Evolutionary conservation across 2,329 filamentous ascomycete species (phyloP).

Genomic region (Ophiostoma perfectum): DNA sequence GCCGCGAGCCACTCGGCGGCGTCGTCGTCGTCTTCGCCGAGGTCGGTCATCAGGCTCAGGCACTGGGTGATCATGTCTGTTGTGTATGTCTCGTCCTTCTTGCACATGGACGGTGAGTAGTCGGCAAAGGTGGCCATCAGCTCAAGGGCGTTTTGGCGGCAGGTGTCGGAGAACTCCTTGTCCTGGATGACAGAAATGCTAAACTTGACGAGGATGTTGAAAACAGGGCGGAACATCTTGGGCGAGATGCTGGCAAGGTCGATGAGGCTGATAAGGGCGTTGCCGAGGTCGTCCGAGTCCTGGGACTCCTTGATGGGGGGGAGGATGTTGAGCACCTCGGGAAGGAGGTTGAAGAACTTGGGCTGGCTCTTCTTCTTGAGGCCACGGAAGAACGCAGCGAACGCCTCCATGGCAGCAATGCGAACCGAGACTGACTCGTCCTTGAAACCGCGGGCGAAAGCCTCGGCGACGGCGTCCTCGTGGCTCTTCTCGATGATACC

Average conservation of each 20-base stretch:
- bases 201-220: conserved; percentile 87
- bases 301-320: conserved; percentile 87
- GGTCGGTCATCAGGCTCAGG: conserved; percentile 94
- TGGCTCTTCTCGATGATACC: conserved; percentile 95
- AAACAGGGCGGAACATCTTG: conserved; percentile 96
- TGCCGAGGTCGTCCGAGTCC: conserved; percentile 86
- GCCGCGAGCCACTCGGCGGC: conserved; percentile 87
- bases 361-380: conserved; percentile 79
- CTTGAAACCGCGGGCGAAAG: conserved; percentile 88
- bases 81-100: conserved; percentile 86
- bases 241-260: conserved; percentile 90
- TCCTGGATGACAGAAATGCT: conserved; percentile 91
- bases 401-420: conserved; percentile 91
- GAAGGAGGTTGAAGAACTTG: conserved; percentile 82
- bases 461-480: conserved; percentile 79
- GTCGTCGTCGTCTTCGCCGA: conserved; percentile 91
- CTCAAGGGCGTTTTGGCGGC: conserved; percentile 90
- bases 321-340: conserved; percentile 88
- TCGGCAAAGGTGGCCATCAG: conserved; percentile 98
- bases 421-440: conserved; percentile 80
- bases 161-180: conserved; percentile 85
- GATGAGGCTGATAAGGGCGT: conserved; percentile 83
- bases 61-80: conserved; percentile 98
- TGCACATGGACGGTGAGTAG: conserved; percentile 88
- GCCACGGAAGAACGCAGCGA: conserved; percentile 90